phyloP scores from a whole-genome alignment of 306 rosid species.

The Prunus mira region DNA sequence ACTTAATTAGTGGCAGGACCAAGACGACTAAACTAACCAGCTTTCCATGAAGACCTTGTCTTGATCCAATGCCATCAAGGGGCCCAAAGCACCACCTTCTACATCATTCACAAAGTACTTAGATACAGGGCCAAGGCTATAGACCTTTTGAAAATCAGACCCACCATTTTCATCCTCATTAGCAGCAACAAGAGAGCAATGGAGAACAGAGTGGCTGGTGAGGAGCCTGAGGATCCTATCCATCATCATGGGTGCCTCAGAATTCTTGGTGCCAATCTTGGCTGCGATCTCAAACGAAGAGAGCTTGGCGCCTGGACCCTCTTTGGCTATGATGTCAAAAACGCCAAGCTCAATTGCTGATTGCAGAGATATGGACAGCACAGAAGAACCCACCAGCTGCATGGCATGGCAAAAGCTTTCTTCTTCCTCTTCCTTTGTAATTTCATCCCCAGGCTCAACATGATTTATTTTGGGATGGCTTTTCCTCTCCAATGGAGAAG shows the following conservation, averaged over 20 bases:
- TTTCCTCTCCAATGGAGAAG: not conserved
- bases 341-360: conserved; percentile 46
- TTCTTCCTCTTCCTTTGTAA: conserved; percentile 21
- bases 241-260: conserved; percentile 40
- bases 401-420: conserved; percentile 35
- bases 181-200: conserved; percentile 19
- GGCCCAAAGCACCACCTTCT: conserved; percentile 46
- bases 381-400: conserved; percentile 23
- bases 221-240: conserved; percentile 53
- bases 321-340: conserved; percentile 44
- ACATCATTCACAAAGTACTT: conserved; percentile 25
- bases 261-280: conserved; percentile 26
- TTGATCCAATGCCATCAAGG: conserved; percentile 18
- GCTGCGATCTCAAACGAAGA: conserved; percentile 33
- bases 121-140: conserved; percentile 33
- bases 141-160: conserved; percentile 18
- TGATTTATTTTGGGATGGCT: too few relatives aligned
- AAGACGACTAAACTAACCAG: conserved; percentile 26
- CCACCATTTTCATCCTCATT: not conserved
- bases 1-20: too few relatives aligned
- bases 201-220: conserved; percentile 40
- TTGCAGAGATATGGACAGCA: conserved; percentile 35
- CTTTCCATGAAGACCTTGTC: conserved; percentile 32
- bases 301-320: conserved; percentile 30
- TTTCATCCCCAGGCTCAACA: not conserved